Base-by-base conservation (phyloP, 2,329 filamentous ascomycete genomes). In the Xylaria sp. region DNA sequence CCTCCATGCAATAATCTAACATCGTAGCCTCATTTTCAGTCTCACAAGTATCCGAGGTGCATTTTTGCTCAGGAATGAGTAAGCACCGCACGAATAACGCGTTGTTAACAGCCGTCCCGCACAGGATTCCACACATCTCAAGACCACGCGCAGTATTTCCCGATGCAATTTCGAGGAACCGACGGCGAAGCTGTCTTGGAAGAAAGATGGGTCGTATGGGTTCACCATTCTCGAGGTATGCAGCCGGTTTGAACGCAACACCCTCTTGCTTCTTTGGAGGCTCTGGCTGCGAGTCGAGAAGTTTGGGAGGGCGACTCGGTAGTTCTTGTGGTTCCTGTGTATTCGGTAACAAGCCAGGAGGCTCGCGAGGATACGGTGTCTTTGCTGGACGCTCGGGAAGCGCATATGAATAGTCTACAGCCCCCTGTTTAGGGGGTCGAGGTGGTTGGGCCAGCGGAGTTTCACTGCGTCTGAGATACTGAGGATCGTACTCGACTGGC, bases 81-180 rank as follows among this genome's bases (percentile, higher is more conserved):
- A 99, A 87, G 65, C 91, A 90, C 5, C 91, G 93, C 68, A 99
- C 90, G 82, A 98, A 98, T 2, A 99, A 85, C 0, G 96, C 96
- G 78, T 98, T 98, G 74, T 94, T 95, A 76, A 97, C 92, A 0
- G 94, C 85, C 0, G 93, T 95, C 8, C 95, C 96, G 77, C 94
- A 97, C 12, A 99, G 87, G 73, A 99, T 95, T 44, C 95, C 96
- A 78, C 96, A 98, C 74, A 96, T 98, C 82, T 99, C 96, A 20
- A 98, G 86, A 44, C 97, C 97, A 3, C 86, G 85, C 37, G 83
- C 83, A 0, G 96, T 99, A 78, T 99, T 98, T 20, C 88, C 81
- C 0, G 87, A 82, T 0, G 94, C 95, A 37, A 94, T 83, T 2
- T 87, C 82, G 20, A 98, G 85, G 78, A 99, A 99, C 6, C 86